These are phyloP conservation scores for Jacaranda mimosifolia DNA, from an alignment of 257 asterid genomes.

Conservation along the genomic window DNA sequence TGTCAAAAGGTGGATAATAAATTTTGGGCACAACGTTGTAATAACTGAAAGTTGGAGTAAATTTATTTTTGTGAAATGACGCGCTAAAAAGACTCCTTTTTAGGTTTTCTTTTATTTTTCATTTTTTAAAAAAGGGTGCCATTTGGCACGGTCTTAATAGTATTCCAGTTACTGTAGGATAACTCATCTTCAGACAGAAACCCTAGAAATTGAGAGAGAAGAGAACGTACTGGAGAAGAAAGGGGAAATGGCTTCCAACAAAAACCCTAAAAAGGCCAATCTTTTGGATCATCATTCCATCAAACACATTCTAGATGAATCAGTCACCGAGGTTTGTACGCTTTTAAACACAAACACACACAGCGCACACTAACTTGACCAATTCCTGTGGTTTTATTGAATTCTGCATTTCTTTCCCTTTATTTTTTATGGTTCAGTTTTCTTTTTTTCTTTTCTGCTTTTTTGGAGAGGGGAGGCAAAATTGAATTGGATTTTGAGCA, in stretches of 20 bases:
- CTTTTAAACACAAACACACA: not conserved
- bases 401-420: not conserved
- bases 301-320: slow-evolving; percentile 87
- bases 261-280: slow-evolving; percentile 70
- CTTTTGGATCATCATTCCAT: slow-evolving; percentile 86
- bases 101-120: no score
- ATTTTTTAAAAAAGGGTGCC: not conserved
- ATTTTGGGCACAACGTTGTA: no score
- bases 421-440: not conserved
- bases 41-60: no score
- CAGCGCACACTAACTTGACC: not conserved
- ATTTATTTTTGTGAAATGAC: no score
- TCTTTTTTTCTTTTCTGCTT: not conserved
- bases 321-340: slow-evolving; percentile 75
- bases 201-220: slow-evolving; percentile 44
- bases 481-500: slow-evolving; percentile 3
- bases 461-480: not conserved
- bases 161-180: slow-evolving; percentile 23
- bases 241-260: slow-evolving; percentile 48
- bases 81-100: no score
- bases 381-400: not conserved
- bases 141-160: slow-evolving; percentile 28
- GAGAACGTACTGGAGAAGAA: slow-evolving; percentile 40
- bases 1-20: no score
- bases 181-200: slow-evolving; percentile 47